Evolutionary conservation across 805 yeast genomes (phyloP).

Genomic region (Metschnikowia hibisci): DNA sequence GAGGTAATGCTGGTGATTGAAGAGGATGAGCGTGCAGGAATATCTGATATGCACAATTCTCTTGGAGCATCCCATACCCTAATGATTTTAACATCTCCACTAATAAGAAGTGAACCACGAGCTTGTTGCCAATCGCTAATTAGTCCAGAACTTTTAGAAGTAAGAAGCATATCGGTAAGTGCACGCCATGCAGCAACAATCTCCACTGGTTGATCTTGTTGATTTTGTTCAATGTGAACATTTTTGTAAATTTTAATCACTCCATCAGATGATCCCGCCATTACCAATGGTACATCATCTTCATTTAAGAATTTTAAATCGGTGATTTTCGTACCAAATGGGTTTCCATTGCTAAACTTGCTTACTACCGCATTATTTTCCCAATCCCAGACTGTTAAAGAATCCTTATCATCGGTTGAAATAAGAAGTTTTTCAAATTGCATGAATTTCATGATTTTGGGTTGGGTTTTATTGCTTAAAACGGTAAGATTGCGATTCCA

Average conservation of each 20-base stretch:
- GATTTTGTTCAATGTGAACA: conserved; percentile 42
- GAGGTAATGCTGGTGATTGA: conserved; percentile 88
- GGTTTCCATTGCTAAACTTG: conserved; percentile 78
- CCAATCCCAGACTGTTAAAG: conserved; percentile 89
- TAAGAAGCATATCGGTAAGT: conserved; percentile 73
- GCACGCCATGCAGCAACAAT: conserved; percentile 91
- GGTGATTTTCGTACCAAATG: conserved; percentile 83
- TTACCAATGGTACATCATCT: conserved; percentile 79
- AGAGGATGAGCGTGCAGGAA: conserved; percentile 87
- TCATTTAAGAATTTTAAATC: conserved; percentile 85
- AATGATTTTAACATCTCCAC: conserved; percentile 92
- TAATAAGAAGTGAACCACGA: conserved; percentile 82
- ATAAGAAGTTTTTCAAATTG: conserved; percentile 86
- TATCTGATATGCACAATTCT: conserved; percentile 78
- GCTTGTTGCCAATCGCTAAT: conserved; percentile 97
- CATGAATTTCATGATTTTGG: conserved; percentile 72
- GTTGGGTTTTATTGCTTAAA: conserved; percentile 73
- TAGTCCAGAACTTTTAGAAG: conserved; percentile 78
- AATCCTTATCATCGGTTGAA: conserved; percentile 79
- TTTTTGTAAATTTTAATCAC: conserved; percentile 82
- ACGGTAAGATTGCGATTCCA: conserved; percentile 67
- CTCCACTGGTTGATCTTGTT: conserved; percentile 41
- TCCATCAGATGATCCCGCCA: conserved; percentile 93
- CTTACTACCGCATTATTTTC: conserved; percentile 50
- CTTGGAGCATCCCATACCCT: conserved; percentile 96